phyloP scores from a whole-genome alignment of 768 basidiomycete genomes.

The Hysterangium stoloniferum region DNA sequence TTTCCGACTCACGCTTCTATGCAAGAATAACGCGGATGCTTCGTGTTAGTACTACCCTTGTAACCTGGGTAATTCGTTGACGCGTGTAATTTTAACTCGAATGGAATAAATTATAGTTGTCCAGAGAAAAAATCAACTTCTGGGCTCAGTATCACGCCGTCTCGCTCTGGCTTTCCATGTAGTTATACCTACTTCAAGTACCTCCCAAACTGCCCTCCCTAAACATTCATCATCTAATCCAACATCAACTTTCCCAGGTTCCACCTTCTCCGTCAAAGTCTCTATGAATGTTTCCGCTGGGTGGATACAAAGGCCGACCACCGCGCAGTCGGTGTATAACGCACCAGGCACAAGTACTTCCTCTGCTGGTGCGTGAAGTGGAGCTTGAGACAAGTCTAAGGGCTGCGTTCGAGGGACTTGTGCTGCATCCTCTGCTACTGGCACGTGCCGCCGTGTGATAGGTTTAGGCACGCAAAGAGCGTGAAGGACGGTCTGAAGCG shows the following conservation, averaged over 20 bases:
- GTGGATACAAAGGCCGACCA: constrained; percentile 39
- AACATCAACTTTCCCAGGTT: constrained; percentile 1
- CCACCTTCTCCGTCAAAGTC: background rate
- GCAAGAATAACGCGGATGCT: no score
- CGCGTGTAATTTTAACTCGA: no score
- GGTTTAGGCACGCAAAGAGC: constrained; percentile 77
- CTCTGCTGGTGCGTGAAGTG: constrained; percentile 27
- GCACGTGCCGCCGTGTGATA: constrained; percentile 41
- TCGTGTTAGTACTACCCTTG: no score
- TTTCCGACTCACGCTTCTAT: no score
- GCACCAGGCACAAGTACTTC: constrained; percentile 75
- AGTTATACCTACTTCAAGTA: constrained; percentile 9
- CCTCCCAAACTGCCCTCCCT: constrained; percentile 11
- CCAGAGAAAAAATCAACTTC: no score
- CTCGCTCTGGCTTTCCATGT: constrained; percentile 4
- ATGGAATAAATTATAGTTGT: no score
- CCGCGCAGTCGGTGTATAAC: constrained; percentile 68
- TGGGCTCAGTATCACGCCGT: no score
- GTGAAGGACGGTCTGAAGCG: constrained; percentile 75
- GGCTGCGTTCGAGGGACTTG: constrained; percentile 22
- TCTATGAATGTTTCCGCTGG: background rate
- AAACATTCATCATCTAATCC: constrained; percentile 5
- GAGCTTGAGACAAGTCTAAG: constrained; percentile 3
- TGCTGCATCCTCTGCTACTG: constrained; percentile 10
- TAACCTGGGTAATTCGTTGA: no score